Evolutionary conservation across 1,284 basidiomycete genomes (phyloP).

Genomic region (Austroboletus rostrupii): DNA sequence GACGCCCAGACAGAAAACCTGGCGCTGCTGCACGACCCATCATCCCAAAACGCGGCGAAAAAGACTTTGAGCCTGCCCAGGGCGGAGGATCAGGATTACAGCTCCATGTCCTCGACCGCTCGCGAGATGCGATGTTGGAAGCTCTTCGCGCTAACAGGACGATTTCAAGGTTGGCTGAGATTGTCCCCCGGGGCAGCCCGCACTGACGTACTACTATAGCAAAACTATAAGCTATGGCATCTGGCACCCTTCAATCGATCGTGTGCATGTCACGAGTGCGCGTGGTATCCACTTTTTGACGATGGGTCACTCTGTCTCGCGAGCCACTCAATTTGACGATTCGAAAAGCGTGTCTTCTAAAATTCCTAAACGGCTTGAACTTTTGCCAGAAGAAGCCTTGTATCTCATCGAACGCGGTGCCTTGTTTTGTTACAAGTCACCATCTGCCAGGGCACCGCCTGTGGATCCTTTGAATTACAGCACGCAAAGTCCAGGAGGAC

Average conservation of each 20-base stretch:
- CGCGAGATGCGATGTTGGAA: constrained; percentile 80
- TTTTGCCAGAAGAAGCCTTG: constrained; percentile 91
- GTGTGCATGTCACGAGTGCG: constrained; percentile 64
- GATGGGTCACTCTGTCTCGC: constrained; percentile 72
- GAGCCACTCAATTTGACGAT: constrained; percentile 22
- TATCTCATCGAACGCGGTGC: constrained; percentile 90
- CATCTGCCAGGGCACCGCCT: constrained; percentile 20
- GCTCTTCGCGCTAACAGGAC: constrained; percentile 72
- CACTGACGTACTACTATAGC: constrained; percentile 37
- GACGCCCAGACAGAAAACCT: constrained; percentile 17
- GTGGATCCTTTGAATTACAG: constrained; percentile 33
- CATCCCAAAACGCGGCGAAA: constrained; percentile 92
- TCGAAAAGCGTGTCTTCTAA: constrained; percentile 31
- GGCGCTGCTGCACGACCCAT: constrained; percentile 37
- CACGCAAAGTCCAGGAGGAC: constrained; percentile 46
- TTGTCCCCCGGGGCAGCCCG: background rate
- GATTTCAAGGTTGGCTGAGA: constrained; percentile 59
- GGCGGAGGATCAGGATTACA: constrained; percentile 80
- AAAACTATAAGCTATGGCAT: constrained; percentile 72
- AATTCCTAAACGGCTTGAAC: constrained; percentile 63
- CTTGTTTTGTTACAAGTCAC: constrained; percentile 74
- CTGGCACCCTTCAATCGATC: constrained; percentile 63
- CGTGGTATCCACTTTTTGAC: constrained; percentile 76
- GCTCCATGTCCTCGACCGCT: constrained; percentile 64
- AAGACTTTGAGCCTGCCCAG: constrained; percentile 87